These are phyloP conservation scores for Cercospora janseana DNA, from an alignment of 2,329 filamentous ascomycete species.

Conservation along the genomic window DNA sequence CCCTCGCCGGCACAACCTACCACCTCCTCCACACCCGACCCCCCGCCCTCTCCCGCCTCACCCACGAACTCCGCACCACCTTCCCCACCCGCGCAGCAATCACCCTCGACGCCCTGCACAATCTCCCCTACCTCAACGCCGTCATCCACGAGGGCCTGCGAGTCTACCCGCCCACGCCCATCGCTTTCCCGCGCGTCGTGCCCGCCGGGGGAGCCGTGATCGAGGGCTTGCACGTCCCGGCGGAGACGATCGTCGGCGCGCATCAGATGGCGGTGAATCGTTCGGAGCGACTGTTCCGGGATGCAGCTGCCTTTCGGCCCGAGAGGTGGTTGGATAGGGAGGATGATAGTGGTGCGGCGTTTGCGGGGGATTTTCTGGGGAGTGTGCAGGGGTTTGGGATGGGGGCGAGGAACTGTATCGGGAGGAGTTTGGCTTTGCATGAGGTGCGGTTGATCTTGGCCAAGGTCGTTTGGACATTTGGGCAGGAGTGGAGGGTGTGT, in stretches of 20 bases:
- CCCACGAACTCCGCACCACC: slow-evolving; percentile 37
- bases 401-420: slow-evolving; percentile 28
- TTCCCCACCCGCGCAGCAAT: slow-evolving; percentile 39
- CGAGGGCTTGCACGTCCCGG: slow-evolving; percentile 26
- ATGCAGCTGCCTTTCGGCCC: slow-evolving; percentile 32
- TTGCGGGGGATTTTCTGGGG: slow-evolving; percentile 24
- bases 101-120: slow-evolving; percentile 34
- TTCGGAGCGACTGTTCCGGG: slow-evolving; percentile 22
- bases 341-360: slow-evolving; percentile 27
- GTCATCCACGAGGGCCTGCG: slow-evolving; percentile 40
- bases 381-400: slow-evolving; percentile 27
- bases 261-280: slow-evolving; percentile 15
- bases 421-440: slow-evolving; percentile 38
- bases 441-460: slow-evolving; percentile 39
- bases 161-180: slow-evolving; percentile 38
- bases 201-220: slow-evolving; percentile 26
- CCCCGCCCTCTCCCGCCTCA: slow-evolving; percentile 34
- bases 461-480: slow-evolving; percentile 15
- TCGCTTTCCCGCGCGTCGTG: slow-evolving; percentile 22
- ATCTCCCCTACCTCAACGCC: slow-evolving; percentile 41
- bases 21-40: slow-evolving; percentile 36
- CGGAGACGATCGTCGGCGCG: slow-evolving; percentile 14
- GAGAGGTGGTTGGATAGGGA: slow-evolving; percentile 35
- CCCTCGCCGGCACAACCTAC: slow-evolving; percentile 36
- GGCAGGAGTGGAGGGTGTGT: slow-evolving; percentile 19